Evolutionary conservation across 306 rosid genomes (phyloP), one percentile per base, ranked within the genome.

Genomic region (Lagenaria siceraria): DNA sequence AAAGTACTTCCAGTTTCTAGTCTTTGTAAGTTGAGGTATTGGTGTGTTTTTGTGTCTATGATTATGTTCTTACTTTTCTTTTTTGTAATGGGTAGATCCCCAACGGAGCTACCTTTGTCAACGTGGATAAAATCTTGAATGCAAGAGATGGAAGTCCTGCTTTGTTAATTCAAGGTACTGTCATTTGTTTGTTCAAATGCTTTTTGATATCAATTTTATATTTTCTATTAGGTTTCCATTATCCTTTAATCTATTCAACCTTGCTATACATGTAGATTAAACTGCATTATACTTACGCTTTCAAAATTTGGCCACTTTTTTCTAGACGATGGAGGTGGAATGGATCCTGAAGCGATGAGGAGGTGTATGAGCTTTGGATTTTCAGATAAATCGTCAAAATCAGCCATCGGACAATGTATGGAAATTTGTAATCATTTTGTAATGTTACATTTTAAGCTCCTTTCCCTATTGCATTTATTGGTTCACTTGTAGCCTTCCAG

Each of bases 351-450:
- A 60, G 86, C 91, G 29, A 88, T 94, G 96, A 89, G 90, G 27
- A 91, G 80, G 33, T 94, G 98, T 82, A 86, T 94, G 97, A 94
- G 97, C 86, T 94, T 94, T 89, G 98, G 97, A 40, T 94, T 90
- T 87, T 90, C 97, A 61, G 93, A 89, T 43, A 91, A 91, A 88
- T 87, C 84, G 77, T 88, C 93, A 38, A 85, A 89, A 77, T 74
- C 72, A 68, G 87, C 98, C 25, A 92, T 94, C 68, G 98, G 98
- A 70, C 89, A 85, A 82, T 94, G 98, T 94, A 94, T n/a, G 90
- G 52, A 79, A 77, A 54, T 14, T 78, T 80, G 77, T 81, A 69
- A 79, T 82, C 72, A 76, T 73, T 83, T 53, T 76, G 25, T 55
- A 24, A 62, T 62, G 51, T 46, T 72, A 49, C 42, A 27, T 82